Evolutionary conservation across 352 stramenopile species (phyloP).

Genomic region (Globisporangium canariense): DNA sequence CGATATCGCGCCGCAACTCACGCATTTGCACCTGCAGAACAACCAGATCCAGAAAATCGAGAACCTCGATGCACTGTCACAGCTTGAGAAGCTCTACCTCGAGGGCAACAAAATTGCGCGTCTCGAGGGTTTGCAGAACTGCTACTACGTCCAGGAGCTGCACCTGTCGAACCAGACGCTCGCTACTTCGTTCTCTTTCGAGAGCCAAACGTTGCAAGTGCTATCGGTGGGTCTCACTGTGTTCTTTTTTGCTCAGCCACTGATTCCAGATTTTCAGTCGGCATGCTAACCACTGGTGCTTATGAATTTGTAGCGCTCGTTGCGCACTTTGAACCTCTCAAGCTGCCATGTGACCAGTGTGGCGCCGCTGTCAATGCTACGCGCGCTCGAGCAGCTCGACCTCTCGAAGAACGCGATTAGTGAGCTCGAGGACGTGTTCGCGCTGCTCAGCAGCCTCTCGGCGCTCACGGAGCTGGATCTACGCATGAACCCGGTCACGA

Average conservation of each 20-base stretch:
- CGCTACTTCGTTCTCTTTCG: conserved; percentile 40
- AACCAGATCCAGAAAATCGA: conserved; percentile 59
- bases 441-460: conserved; percentile 41
- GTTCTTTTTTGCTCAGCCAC: not conserved
- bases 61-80: conserved; percentile 31
- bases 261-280: not conserved
- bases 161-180: conserved; percentile 63
- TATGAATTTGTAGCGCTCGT: conserved; percentile 27
- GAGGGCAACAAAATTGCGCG: conserved; percentile 60
- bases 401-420: conserved; percentile 59
- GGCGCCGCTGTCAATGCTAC: conserved; percentile 28
- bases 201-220: conserved; percentile 35
- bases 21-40: conserved; percentile 72
- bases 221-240: conserved; percentile 28
- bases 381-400: conserved; percentile 53
- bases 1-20: conserved; percentile 41
- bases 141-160: conserved; percentile 49
- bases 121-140: conserved; percentile 50
- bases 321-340: conserved; percentile 60
- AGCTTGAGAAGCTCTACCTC: conserved; percentile 73
- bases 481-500: conserved; percentile 50
- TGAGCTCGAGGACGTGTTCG: conserved; percentile 70
- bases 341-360: conserved; percentile 45
- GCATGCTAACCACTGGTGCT: not conserved
- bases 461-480: conserved; percentile 61